Base-by-base conservation (phyloP, 306 rosid genomes). In the Medicago lupulina region DNA sequence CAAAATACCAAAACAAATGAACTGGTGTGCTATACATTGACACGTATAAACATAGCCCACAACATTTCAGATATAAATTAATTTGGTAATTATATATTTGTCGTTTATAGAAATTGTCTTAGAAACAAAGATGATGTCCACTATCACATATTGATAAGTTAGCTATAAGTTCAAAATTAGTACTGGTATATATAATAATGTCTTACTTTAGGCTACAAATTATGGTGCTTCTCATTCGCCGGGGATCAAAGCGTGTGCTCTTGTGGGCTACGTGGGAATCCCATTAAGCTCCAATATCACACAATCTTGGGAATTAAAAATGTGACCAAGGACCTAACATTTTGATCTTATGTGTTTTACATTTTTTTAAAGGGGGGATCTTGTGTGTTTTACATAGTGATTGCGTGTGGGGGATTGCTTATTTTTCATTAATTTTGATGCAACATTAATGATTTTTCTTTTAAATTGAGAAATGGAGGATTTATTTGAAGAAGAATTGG, bases 231-330 rank as follows among this genome's bases (percentile, higher is more conserved):
- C 80, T 74, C 69, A 67, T 53, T 80, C 13, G 81, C 12, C 8
- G 10, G 53, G 46, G 19, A 62, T 68, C 18, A 28, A 39, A 68
- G 67, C n/a, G 71, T 44, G 76, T 70, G 60, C 28, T 39, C 19
- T 28, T 78, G 77, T 85, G 88, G 82, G 54, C 88, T 75, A 75
- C 81, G 86, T 81, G 68, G 25, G 88, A 82, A 65, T 81, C 75
- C 86, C 86, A 85, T 58, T 82, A 77, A 77, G 21, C 43, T 55
- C 85, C 85, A 76, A 82, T 76, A 76, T 76, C 67, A 19, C 78
- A 19, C 70, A 76, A 64, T 71, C 78, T 71, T 43, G 9, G 6
- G 36, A 76, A 76, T 54, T 70, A 10, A 34, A 43, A 19, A 63
- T 43, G 63, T 71, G 2, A 18, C 25, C 25, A 19, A 43, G 23